Evolutionary conservation across 2,329 filamentous ascomycete genomes (phyloP).

Genomic region (Clonostachys rhizophaga): DNA sequence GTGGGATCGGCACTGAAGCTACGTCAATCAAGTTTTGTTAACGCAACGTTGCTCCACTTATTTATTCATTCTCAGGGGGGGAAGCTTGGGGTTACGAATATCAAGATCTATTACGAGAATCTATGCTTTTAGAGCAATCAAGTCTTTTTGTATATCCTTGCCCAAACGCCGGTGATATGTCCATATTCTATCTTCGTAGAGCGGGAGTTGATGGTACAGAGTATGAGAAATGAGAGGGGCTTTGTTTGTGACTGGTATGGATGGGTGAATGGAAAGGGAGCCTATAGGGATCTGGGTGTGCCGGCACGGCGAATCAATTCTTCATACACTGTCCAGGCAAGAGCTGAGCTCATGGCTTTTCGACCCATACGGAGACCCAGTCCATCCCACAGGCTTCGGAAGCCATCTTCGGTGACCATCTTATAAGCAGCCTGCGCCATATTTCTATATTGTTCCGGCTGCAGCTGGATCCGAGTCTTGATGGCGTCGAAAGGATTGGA

Average conservation of each 20-base stretch:
- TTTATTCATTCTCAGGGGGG: background rate
- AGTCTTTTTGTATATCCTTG: background rate
- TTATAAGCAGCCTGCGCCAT: conserved; percentile 70
- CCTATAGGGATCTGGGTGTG: too few relatives aligned
- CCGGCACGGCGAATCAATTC: conserved; percentile 63
- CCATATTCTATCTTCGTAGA: background rate
- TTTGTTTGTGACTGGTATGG: background rate
- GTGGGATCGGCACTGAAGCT: too few relatives aligned
- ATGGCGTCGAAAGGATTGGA: conserved; percentile 97
- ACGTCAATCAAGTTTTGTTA: too few relatives aligned
- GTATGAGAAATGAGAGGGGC: background rate
- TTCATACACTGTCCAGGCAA: conserved; percentile 97
- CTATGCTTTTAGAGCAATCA: background rate
- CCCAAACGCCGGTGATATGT: background rate
- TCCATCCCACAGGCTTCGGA: conserved; percentile 79
- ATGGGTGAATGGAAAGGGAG: too few relatives aligned
- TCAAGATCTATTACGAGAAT: background rate
- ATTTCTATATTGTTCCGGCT: conserved; percentile 78
- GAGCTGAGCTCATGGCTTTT: conserved; percentile 89
- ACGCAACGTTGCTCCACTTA: too few relatives aligned
- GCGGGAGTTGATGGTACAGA: background rate
- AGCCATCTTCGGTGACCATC: conserved; percentile 80
- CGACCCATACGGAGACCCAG: conserved; percentile 81
- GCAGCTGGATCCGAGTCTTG: conserved; percentile 90
- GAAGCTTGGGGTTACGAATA: background rate